These are phyloP conservation scores for Parastagonospora avenae DNA, from an alignment of 2,329 filamentous ascomycete species.

Conservation along the genomic window DNA sequence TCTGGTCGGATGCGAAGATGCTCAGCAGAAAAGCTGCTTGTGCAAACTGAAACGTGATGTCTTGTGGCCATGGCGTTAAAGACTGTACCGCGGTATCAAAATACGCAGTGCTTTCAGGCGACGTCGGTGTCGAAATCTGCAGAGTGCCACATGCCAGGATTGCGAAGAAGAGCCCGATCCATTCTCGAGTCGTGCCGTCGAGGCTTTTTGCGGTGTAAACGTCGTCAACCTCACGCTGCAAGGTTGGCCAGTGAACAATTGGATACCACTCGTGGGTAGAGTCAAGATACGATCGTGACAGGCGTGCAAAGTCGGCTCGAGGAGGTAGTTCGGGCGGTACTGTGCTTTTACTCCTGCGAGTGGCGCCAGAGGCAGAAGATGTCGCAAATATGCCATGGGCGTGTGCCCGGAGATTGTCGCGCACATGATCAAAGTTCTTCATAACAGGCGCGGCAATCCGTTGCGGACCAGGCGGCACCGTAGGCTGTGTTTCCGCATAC, in stretches of 20 bases:
- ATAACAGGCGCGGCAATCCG: slow-evolving; percentile 65
- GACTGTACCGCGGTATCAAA: slow-evolving; percentile 72
- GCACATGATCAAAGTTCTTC: slow-evolving; percentile 73
- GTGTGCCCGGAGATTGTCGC: slow-evolving; percentile 73
- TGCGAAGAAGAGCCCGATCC: slow-evolving; percentile 80
- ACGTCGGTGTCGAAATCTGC: slow-evolving; percentile 64
- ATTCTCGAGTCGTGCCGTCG: slow-evolving; percentile 67
- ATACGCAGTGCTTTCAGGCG: slow-evolving; percentile 65
- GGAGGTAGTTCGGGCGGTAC: slow-evolving; percentile 70
- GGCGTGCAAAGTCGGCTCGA: slow-evolving; percentile 69
- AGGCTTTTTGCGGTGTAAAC: slow-evolving; percentile 72
- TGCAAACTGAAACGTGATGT: slow-evolving; percentile 75
- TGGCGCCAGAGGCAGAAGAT: slow-evolving; percentile 64
- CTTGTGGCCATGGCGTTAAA: slow-evolving; percentile 82
- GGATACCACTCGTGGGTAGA: slow-evolving; percentile 82
- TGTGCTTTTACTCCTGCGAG: slow-evolving; percentile 51
- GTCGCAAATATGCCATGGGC: slow-evolving; percentile 81
- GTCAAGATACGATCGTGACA: slow-evolving; percentile 76
- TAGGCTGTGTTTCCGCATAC: slow-evolving; percentile 42
- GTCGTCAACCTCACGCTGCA: slow-evolving; percentile 75
- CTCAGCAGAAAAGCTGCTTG: slow-evolving; percentile 74
- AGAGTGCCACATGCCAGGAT: slow-evolving; percentile 83
- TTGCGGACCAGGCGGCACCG: slow-evolving; percentile 19
- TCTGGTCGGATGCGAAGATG: slow-evolving; percentile 83
- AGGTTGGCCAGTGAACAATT: slow-evolving; percentile 85